phyloP scores from a whole-genome alignment of 2,329 filamentous ascomycete species.

The Zymoseptoria ardabiliae region DNA sequence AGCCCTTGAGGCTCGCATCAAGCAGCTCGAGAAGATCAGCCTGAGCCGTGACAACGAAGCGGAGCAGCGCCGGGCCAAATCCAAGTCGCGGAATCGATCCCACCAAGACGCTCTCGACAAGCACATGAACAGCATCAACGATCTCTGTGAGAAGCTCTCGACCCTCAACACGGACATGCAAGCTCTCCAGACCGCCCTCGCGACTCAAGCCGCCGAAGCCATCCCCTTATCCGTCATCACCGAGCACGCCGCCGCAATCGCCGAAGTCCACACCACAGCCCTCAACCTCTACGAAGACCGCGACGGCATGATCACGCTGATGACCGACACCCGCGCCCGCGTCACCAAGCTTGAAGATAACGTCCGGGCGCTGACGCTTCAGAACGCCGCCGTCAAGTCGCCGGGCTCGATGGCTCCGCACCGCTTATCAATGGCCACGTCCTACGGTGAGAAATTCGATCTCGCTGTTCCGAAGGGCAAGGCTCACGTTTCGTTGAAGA shows the following conservation, averaged over 20 bases:
- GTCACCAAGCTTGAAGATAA: conserved; percentile 12
- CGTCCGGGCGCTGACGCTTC: conserved; percentile 17
- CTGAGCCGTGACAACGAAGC: conserved; percentile 14
- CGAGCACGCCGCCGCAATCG: neutral
- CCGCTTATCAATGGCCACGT: conserved; percentile 12
- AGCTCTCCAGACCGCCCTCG: neutral
- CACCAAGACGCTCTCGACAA: conserved; percentile 4
- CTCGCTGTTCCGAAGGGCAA: conserved; percentile 20
- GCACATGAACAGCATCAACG: neutral
- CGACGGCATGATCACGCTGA: conserved; percentile 13
- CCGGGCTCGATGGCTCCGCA: conserved; percentile 10
- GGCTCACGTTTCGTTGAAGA: conserved; percentile 5
- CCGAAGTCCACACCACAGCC: neutral
- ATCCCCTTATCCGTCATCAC: neutral
- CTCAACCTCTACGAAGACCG: conserved; percentile 18
- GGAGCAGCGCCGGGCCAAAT: conserved; percentile 10
- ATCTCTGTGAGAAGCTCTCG: conserved; percentile 2
- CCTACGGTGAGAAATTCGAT: conserved; percentile 15
- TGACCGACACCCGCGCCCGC: conserved; percentile 10
- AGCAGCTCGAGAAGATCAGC: conserved; percentile 10
- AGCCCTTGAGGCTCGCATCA: conserved; percentile 3
- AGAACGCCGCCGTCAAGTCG: conserved; percentile 4
- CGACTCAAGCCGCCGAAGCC: neutral
- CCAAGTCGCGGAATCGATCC: neutral
- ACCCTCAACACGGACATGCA: conserved; percentile 1